phyloP scores from a whole-genome alignment of 495 filamentous ascomycete genomes.

The Mytilinidion resinicola region DNA sequence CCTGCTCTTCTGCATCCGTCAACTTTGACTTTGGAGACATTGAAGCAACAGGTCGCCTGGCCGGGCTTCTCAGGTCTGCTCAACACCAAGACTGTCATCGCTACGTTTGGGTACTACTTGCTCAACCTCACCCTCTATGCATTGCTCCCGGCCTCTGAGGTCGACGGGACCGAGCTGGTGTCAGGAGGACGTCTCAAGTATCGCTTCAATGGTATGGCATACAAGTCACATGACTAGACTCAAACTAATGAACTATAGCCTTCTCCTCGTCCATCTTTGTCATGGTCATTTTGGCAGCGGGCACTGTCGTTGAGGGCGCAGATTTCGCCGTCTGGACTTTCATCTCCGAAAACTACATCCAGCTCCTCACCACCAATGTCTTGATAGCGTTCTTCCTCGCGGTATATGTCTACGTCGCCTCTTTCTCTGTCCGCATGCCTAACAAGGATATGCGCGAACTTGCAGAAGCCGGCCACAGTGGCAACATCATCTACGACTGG shows the following conservation, averaged over 20 bases:
- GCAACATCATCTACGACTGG: conserved; percentile 90
- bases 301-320: conserved; percentile 69
- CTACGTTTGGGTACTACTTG: conserved; percentile 66
- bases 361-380: conserved; percentile 77
- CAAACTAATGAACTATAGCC: conserved; percentile 45
- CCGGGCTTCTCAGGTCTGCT: conserved; percentile 58
- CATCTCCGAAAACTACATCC: conserved; percentile 83
- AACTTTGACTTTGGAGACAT: conserved; percentile 58
- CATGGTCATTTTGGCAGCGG: conserved; percentile 58
- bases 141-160: conserved; percentile 69
- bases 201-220: conserved; percentile 69
- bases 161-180: conserved; percentile 61
- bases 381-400: conserved; percentile 64
- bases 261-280: conserved; percentile 68
- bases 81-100: conserved; percentile 55
- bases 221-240: conserved; percentile 2
- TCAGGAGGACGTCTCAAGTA: conserved; percentile 76
- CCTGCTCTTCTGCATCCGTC: conserved; percentile 75
- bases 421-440: conserved; percentile 66
- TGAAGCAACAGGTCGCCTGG: conserved; percentile 79
- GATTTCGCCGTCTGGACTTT: conserved; percentile 87
- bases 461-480: conserved; percentile 72
- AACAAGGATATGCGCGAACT: conserved; percentile 66
- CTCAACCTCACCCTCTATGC: conserved; percentile 68
- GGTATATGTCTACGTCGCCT: conserved; percentile 68